phyloP scores from a whole-genome alignment of 2,329 filamentous ascomycete genomes.

The Calonectria naviculata region DNA sequence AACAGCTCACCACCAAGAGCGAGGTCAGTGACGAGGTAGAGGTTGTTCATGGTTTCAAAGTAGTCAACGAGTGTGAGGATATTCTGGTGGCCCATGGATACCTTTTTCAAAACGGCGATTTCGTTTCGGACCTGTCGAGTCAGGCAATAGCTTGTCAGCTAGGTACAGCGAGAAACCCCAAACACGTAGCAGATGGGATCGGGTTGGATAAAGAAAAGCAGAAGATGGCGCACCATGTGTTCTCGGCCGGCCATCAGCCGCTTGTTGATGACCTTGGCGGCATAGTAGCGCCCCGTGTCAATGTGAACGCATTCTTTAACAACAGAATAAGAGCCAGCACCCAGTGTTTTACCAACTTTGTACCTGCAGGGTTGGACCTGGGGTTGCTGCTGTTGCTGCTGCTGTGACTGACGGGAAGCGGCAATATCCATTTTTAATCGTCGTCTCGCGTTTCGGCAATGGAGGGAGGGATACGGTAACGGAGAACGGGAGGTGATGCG shows the following conservation, averaged over 20 bases:
- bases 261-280: constrained; percentile 99
- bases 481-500: constrained; percentile 16
- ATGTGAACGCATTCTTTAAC: constrained; percentile 99
- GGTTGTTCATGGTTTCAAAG: constrained; percentile 99
- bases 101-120: constrained; percentile 95
- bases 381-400: constrained; percentile 47
- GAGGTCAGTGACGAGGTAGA: constrained; percentile 97
- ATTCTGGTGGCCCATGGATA: constrained; percentile 99
- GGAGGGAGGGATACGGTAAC: constrained; percentile 22
- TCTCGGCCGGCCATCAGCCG: constrained; percentile 96
- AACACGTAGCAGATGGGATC: neutral
- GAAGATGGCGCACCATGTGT: constrained; percentile 80
- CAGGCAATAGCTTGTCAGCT: constrained; percentile 28
- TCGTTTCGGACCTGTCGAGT: constrained; percentile 87
- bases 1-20: constrained; percentile 97
- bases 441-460: constrained; percentile 3
- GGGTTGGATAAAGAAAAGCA: neutral
- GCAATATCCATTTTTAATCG: constrained; percentile 35
- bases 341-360: constrained; percentile 98
- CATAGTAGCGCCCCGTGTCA: constrained; percentile 97
- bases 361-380: constrained; percentile 96
- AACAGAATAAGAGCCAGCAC: constrained; percentile 96
- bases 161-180: neutral
- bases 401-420: constrained; percentile 40
- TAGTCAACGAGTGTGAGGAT: constrained; percentile 98